Evolutionary conservation across 2,329 filamentous ascomycete genomes (phyloP).

Genomic region (Neonectria neomacrospora): DNA sequence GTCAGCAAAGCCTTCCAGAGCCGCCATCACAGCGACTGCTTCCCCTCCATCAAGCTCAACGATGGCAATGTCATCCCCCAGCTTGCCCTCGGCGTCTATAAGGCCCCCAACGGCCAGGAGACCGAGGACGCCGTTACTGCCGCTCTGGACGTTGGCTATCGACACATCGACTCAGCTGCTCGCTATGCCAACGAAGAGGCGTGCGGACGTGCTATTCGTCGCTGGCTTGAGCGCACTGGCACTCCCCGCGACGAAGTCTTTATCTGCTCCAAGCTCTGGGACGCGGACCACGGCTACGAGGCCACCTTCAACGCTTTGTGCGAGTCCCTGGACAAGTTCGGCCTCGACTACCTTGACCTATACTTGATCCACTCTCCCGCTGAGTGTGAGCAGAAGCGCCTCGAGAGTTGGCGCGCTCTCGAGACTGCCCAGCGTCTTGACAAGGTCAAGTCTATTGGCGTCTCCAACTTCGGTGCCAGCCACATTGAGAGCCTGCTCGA

Average conservation of each 20-base stretch:
- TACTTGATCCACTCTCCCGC: conserved; percentile 75
- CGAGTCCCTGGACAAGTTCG: conserved; percentile 73
- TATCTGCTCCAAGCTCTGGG: conserved; percentile 76
- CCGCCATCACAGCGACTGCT: conserved; percentile 42
- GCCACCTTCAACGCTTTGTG: conserved; percentile 68
- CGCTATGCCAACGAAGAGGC: conserved; percentile 74
- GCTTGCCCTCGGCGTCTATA: conserved; percentile 61
- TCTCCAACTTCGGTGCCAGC: conserved; percentile 81
- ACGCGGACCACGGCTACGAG: conserved; percentile 55
- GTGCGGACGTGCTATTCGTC: conserved; percentile 76
- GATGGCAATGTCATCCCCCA: conserved; percentile 76
- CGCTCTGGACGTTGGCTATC: conserved; percentile 68
- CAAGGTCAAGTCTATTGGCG: conserved; percentile 75
- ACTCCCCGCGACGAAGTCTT: conserved; percentile 75
- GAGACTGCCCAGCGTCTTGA: conserved; percentile 74
- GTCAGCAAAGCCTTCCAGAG: conserved; percentile 45
- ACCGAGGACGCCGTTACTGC: conserved; percentile 69
- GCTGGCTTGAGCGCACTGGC: conserved; percentile 71
- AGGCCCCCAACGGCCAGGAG: conserved; percentile 62
- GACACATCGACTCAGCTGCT: conserved; percentile 66
- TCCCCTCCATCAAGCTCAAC: conserved; percentile 69
- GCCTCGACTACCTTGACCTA: conserved; percentile 77
- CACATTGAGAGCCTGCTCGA: conserved; percentile 66
- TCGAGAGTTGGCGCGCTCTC: conserved; percentile 79
- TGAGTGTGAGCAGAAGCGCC: conserved; percentile 72